phyloP scores from a whole-genome alignment of 352 stramenopile species.

The Globisporangium okanoganense region DNA sequence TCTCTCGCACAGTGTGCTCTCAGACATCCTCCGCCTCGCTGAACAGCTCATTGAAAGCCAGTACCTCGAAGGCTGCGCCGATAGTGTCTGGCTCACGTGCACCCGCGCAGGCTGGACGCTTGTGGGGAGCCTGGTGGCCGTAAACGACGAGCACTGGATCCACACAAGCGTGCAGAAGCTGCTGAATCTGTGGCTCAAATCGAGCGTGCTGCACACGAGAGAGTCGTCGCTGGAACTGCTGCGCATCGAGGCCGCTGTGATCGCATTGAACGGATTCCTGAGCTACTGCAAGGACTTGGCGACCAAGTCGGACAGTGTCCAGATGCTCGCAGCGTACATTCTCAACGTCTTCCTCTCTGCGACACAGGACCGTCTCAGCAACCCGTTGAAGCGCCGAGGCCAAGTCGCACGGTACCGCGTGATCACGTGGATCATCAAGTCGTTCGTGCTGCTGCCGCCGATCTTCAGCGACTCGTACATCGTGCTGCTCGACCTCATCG shows the following conservation, averaged over 20 bases:
- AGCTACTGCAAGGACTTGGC: constrained; percentile 27
- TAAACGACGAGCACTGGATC: constrained; percentile 65
- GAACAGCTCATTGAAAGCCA: constrained; percentile 77
- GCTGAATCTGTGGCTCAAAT: constrained; percentile 69
- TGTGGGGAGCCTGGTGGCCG: constrained; percentile 60
- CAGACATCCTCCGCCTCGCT: constrained; percentile 62
- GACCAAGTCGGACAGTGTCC: constrained; percentile 32
- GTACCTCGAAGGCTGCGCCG: constrained; percentile 64
- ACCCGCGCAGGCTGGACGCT: constrained; percentile 81
- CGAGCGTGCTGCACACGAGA: constrained; percentile 70
- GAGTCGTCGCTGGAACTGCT: constrained; percentile 81
- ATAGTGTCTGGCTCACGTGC: constrained; percentile 86
- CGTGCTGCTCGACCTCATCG: constrained; percentile 68
- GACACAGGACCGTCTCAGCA: constrained; percentile 54
- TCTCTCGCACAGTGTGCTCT: constrained; percentile 50
- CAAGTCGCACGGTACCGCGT: constrained; percentile 79
- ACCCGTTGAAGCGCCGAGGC: constrained; percentile 73
- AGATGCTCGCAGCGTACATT: constrained; percentile 65
- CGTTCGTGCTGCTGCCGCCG: constrained; percentile 62
- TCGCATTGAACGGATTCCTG: constrained; percentile 65
- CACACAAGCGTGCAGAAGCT: constrained; percentile 52
- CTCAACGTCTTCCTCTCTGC: constrained; percentile 66
- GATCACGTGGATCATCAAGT: constrained; percentile 75
- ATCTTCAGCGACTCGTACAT: constrained; percentile 86
- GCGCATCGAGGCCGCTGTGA: constrained; percentile 76